A percentile compares a stretch with the other conserved stretches of the same genome.
Evolutionary conservation across 768 basidiomycete genomes (phyloP).

Genomic region (Naganishia onofrii): DNA sequence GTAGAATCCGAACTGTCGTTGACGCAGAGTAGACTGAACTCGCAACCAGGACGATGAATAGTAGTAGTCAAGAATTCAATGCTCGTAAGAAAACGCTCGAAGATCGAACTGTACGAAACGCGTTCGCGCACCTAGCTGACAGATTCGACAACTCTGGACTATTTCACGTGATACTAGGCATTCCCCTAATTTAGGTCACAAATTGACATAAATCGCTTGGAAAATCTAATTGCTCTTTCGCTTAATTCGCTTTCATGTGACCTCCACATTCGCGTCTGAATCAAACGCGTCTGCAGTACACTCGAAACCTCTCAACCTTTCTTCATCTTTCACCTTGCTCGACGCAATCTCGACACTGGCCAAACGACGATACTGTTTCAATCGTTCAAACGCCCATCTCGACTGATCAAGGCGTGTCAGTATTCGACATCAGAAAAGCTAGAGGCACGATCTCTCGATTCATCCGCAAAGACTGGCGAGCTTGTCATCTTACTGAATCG

Average conservation of each 20-base stretch:
- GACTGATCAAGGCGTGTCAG: no score
- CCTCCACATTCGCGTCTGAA: not conserved
- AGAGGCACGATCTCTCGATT: no score
- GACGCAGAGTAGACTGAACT: not conserved
- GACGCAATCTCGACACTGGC: no score
- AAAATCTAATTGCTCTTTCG: no score
- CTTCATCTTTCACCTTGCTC: no score
- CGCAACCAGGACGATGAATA: not conserved
- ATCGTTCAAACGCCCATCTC: no score
- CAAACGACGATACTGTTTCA: no score
- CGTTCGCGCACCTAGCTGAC: not conserved
- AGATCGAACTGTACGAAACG: not conserved
- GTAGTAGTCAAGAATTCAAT: not conserved
- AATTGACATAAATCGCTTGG: no score
- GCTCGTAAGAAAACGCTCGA: conserved; percentile 18
- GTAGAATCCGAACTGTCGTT: not conserved
- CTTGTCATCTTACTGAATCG: not conserved
- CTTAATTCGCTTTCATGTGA: no score
- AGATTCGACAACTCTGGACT: not conserved
- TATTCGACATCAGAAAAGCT: no score
- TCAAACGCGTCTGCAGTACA: not conserved
- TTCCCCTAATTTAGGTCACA: no score
- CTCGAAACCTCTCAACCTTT: not conserved
- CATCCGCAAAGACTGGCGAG: no score
- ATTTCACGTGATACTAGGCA: not conserved